A percentile compares a stretch with the other conserved stretches of the same genome.
Conservation (phyloP, 2,329 filamentous ascomycete genomes). For the Intubia oerlemansii region DNA sequence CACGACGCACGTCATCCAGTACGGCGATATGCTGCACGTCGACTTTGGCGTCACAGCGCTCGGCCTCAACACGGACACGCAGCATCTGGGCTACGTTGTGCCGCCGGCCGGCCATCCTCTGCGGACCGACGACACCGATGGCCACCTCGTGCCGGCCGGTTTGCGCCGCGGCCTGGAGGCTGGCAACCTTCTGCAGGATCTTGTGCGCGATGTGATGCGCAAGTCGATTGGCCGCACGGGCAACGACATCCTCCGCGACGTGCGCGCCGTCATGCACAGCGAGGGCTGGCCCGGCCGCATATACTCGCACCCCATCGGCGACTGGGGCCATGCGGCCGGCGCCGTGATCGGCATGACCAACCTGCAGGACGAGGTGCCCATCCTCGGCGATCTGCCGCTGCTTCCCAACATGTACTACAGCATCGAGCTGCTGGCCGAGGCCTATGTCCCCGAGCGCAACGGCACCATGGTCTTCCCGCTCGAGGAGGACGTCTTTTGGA, state of each 20-base stretch:
- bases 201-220: constrained; percentile 20
- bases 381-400: constrained; percentile 23
- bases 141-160: constrained; percentile 19
- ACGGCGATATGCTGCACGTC: constrained; percentile 25
- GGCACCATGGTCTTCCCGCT: constrained; percentile 22
- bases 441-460: constrained; percentile 23
- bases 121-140: constrained; percentile 12
- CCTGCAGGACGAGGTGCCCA: constrained; percentile 23
- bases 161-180: constrained; percentile 21
- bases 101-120: constrained; percentile 14
- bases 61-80: constrained; percentile 14
- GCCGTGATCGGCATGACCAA: constrained; percentile 28
- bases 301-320: constrained; percentile 27
- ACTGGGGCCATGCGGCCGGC: constrained; percentile 28
- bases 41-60: constrained; percentile 18
- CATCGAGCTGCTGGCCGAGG: constrained; percentile 25
- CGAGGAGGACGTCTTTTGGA: constrained; percentile 28
- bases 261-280: constrained; percentile 17
- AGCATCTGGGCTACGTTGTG: constrained; percentile 27
- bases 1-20: constrained; percentile 14
- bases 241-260: constrained; percentile 20
- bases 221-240: constrained; percentile 19
- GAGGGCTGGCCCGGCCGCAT: constrained; percentile 24
- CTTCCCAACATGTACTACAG: constrained; percentile 26
- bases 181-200: constrained; percentile 25